phyloP scores from a whole-genome alignment of 2,329 filamentous ascomycete species.

The Aspergillus eucalypticola region DNA sequence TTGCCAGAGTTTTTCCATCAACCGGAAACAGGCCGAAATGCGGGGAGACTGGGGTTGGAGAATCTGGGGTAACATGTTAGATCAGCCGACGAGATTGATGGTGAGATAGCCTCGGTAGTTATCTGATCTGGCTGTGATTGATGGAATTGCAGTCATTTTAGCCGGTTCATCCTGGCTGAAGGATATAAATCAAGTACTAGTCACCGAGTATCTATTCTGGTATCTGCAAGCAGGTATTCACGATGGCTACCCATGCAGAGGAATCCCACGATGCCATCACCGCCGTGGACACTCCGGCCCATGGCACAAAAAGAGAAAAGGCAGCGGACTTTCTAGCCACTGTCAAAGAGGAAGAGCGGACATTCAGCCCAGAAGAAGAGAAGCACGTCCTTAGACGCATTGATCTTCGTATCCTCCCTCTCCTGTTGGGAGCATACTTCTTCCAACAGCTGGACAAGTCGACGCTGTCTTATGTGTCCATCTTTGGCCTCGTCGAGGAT shows the following conservation, averaged over 20 bases:
- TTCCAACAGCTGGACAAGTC: slow-evolving; percentile 58
- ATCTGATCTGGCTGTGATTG: neutral
- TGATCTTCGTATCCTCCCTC: slow-evolving; percentile 52
- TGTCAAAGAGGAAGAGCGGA: slow-evolving; percentile 5
- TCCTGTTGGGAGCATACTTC: slow-evolving; percentile 59
- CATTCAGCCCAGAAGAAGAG: slow-evolving; percentile 54
- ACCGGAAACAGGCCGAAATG: neutral
- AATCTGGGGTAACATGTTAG: neutral
- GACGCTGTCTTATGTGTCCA: slow-evolving; percentile 24
- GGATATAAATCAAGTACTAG: neutral
- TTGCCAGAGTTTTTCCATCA: neutral
- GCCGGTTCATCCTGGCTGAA: neutral
- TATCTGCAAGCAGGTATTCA: neutral
- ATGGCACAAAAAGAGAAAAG: slow-evolving; percentile 6
- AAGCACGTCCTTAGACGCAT: slow-evolving; percentile 41
- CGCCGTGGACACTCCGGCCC: neutral
- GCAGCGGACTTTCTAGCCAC: slow-evolving; percentile 17
- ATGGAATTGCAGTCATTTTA: neutral
- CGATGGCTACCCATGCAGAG: neutral
- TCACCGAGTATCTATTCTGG: neutral
- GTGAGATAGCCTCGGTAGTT: neutral
- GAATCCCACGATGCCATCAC: slow-evolving; percentile 14
- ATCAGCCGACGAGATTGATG: neutral
- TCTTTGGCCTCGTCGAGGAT: slow-evolving; percentile 48
- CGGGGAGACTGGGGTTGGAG: neutral